phyloP scores from a whole-genome alignment of 441 rosid genomes.

The Pelargonium australe region DNA sequence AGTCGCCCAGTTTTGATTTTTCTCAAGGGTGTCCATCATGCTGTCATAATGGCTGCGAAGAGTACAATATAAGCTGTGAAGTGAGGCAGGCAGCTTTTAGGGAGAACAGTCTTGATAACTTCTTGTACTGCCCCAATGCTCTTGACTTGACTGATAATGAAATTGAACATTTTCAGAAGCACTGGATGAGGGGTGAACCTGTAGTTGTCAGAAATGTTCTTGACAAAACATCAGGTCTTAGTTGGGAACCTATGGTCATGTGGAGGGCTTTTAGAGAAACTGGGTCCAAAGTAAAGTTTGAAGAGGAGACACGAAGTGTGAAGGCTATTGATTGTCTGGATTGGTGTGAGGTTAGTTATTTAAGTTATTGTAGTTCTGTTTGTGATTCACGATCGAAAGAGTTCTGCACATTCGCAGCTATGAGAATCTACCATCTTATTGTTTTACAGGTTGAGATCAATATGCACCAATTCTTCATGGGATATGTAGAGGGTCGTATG shows the following conservation, averaged over 20 bases:
- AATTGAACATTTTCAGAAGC: constrained; percentile 44
- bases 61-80: constrained; percentile 21
- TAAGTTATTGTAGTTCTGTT: constrained; percentile 6
- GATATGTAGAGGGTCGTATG: constrained; percentile 65
- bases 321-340: constrained; percentile 84
- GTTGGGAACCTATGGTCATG: constrained; percentile 99
- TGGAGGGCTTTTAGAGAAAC: constrained; percentile 72
- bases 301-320: constrained; percentile 37
- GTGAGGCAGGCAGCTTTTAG: constrained; percentile 35
- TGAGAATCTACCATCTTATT: background rate
- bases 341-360: constrained; percentile 51
- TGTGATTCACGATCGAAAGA: background rate
- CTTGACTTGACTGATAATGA: constrained; percentile 29
- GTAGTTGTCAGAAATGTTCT: constrained; percentile 64
- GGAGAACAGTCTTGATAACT: constrained; percentile 29
- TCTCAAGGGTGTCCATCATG: constrained; percentile 31
- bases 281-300: constrained; percentile 40
- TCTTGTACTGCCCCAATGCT: constrained; percentile 32
- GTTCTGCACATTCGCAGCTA: background rate
- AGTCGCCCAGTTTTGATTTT: constrained; percentile 17
- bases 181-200: constrained; percentile 83
- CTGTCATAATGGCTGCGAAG: constrained; percentile 21
- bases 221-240: constrained; percentile 46
- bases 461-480: constrained; percentile 63
- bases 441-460: constrained; percentile 48